These are phyloP conservation scores for Suhomyces terraborum DNA, from an alignment of 1,139 yeast species.

Conservation along the genomic window DNA sequence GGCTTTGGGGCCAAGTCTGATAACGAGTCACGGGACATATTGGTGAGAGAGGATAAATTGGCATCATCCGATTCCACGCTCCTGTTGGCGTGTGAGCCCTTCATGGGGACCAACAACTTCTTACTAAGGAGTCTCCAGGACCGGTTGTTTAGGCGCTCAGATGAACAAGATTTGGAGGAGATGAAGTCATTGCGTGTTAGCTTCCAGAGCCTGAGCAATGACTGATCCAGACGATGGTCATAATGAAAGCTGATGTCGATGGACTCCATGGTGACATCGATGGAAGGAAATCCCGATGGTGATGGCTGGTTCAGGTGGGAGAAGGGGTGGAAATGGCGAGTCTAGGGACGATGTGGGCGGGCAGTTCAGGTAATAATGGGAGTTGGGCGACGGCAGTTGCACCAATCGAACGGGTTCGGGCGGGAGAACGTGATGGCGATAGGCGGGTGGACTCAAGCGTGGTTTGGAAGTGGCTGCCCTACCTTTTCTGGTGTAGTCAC, in stretches of 20 bases:
- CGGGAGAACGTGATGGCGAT: not conserved
- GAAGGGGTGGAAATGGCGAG: too few relatives aligned
- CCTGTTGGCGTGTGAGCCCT: not conserved
- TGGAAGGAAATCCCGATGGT: not conserved
- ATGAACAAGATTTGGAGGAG: slow-evolving; percentile 14
- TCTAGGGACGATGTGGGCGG: not conserved
- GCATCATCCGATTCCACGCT: not conserved
- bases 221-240: slow-evolving; percentile 19
- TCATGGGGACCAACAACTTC: slow-evolving; percentile 12
- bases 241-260: slow-evolving; percentile 19
- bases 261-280: slow-evolving; percentile 18
- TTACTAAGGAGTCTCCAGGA: slow-evolving; percentile 21
- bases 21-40: slow-evolving; percentile 18
- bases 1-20: slow-evolving; percentile 18
- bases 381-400: not conserved
- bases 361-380: not conserved
- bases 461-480: not conserved
- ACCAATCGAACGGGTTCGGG: not conserved
- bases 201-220: slow-evolving; percentile 20
- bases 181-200: slow-evolving; percentile 18
- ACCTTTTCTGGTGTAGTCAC: not conserved
- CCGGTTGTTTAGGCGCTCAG: slow-evolving; percentile 20
- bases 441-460: not conserved
- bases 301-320: too few relatives aligned
- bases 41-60: slow-evolving; percentile 11